Evolutionary conservation across 345 rosid species (phyloP), one percentile per base, ranked within the genome.

Genomic region (Combretum micranthum): DNA sequence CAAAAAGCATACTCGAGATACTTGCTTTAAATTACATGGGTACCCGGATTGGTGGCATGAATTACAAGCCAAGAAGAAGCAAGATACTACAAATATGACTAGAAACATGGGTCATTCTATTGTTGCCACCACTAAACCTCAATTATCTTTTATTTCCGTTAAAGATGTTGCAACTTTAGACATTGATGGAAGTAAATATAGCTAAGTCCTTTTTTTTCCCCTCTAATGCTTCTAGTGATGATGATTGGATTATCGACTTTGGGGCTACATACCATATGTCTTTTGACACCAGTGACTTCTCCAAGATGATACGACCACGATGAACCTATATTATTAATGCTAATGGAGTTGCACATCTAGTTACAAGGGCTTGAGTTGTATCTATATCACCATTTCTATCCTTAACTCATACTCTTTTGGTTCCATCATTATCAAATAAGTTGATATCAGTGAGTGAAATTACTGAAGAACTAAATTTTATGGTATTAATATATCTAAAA

Each of bases 211-310:
- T 25, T 25, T 25, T 25, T 25, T 25, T 25, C 5, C 26, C 26
- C 2, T 25, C 26, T 25, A 25, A 2, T 25, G 26, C 26, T 25
- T 25, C 26, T 25, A 25, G 19, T 15, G 22, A 17, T 42, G 16
- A 37, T 54, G 20, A 25, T 1, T 67, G 56, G 71, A 52, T 67
- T 6, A 23, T 67, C 21, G 52, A 61, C 4, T 67, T 3, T 0
- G 6, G 51, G 2, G 37, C 47, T 16, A 55, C 43, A 0, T 14
- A 67, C 44, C 56, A 55, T 8, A 62, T 61, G 62, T 55, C 62
- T 1, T 61, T 20, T 32, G 59, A 60, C 44, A 18, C 21, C 0
- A 2, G 6, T 3, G 64, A 55, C 15, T 17, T 61, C 43, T 20
- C 19, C 0, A 0, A 44, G 2, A 43, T 15, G 42, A 32, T 42